Evolutionary conservation across 2,329 filamentous ascomycete genomes (phyloP), one percentile per base, ranked within the genome.

Genomic region (Chaetomium strumarium): DNA sequence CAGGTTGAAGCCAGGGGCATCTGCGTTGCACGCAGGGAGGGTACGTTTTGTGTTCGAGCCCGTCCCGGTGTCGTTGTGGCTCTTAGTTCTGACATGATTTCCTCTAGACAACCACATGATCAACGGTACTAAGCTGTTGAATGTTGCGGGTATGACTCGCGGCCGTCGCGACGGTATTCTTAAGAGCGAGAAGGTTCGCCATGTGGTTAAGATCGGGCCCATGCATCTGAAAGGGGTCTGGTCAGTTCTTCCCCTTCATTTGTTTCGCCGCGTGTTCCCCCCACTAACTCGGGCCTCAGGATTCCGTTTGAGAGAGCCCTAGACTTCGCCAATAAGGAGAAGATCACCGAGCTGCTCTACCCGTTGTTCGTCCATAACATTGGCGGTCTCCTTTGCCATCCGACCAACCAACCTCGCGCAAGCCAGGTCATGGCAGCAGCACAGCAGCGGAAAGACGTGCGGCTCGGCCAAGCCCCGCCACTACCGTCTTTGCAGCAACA

Each of bases 161-260:
- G 93, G 93, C 51, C 85, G 93, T 60, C 83, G 93, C 64, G 93
- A 99, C 66, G 93, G 93, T 44, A 97, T 99, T 61, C 72, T 99
- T 53, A 99, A 99, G 75, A 96, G 92, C 68, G 93, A 97, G 72
- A 99, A 97, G 72, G 83, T 91, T 52, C 85, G 93, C 61, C 91
- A 96, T 70, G 93, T 97, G 12, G 93, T 97, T 55, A 99, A 99
- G 74, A 97, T 99, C 68, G 93, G 93, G 0, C 93, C 93, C 4
- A 99, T 99, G 93, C 93, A 97, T 68, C 74, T 99, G 41, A 99
- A 99, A 74, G 93, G 93, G 65, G 91, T 96, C 60, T 96, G 91
- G 90, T 95, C 78, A 74, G 86, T 75, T 14, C n/a, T n/a, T 2
- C 14, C 11, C 14, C 13, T 3, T 20, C 29, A 6, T 6, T 20